These are phyloP conservation scores for Azolla pinnata DNA, from an alignment of 75 land plant species.

Conservation along the genomic window DNA sequence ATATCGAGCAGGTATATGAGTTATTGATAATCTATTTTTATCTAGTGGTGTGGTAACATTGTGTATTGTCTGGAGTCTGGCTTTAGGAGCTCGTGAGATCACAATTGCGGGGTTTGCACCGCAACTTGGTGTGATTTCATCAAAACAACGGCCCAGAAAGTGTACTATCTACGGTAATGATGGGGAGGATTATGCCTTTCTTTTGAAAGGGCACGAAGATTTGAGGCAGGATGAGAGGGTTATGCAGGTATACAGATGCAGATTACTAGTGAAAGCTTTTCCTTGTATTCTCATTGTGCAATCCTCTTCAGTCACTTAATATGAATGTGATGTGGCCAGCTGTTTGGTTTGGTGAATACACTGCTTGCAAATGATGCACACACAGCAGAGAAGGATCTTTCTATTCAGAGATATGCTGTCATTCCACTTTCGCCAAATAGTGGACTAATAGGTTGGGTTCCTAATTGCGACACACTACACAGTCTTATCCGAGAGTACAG, in stretches of 20 bases:
- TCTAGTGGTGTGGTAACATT: background rate
- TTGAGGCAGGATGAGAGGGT: constrained; percentile 98
- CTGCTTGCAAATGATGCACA: constrained; percentile 82
- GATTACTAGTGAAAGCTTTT: too few relatives aligned
- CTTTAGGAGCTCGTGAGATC: constrained; percentile 69
- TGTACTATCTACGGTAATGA: constrained; percentile 93
- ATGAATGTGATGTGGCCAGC: constrained; percentile 46
- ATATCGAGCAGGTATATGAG: constrained; percentile 67
- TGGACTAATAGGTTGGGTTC: constrained; percentile 99
- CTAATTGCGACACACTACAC: constrained; percentile 94
- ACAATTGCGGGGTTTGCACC: constrained; percentile 85
- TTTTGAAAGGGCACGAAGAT: constrained; percentile 97
- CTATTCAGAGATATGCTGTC: constrained; percentile 87
- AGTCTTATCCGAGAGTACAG: constrained; percentile 91
- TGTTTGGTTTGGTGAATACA: constrained; percentile 96
- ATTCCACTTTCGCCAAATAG: constrained; percentile 97
- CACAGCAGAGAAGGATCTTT: constrained; percentile 89
- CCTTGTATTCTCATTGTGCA: too few relatives aligned
- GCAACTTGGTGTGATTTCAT: constrained; percentile 84
- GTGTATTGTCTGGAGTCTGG: background rate
- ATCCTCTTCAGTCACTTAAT: too few relatives aligned
- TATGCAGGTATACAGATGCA: constrained; percentile 99
- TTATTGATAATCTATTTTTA: background rate
- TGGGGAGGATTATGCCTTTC: constrained; percentile 87
- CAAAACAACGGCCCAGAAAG: constrained; percentile 91